A percentile compares a stretch with the other conserved stretches of the same genome.
These are phyloP conservation scores for Aspergillus fijiensis DNA, from an alignment of 2,329 filamentous ascomycete species.

Conservation along the genomic window DNA sequence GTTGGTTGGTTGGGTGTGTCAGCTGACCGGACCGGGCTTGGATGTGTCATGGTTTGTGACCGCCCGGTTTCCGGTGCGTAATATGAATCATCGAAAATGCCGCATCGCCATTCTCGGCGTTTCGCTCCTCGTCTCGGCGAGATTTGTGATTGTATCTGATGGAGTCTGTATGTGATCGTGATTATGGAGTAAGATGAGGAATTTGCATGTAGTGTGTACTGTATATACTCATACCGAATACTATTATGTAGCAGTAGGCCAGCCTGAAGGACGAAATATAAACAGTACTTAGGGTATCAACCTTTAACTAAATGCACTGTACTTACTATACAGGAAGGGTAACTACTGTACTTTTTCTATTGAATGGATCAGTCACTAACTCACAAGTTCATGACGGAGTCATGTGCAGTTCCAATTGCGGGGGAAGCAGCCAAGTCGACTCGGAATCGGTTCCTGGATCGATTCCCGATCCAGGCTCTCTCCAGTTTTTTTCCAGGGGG, in stretches of 20 bases:
- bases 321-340: too few relatives aligned
- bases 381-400: background rate
- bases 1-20: conserved; percentile 11
- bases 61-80: conserved; percentile 21
- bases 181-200: too few relatives aligned
- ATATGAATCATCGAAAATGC: conserved; percentile 22
- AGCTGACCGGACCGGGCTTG: conserved; percentile 19
- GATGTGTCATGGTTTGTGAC: conserved; percentile 26
- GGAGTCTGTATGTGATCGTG: too few relatives aligned
- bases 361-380: too few relatives aligned
- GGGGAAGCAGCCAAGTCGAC: conserved; percentile 14
- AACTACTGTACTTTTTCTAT: too few relatives aligned
- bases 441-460: conserved; percentile 23
- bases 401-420: conserved; percentile 13
- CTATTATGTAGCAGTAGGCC: too few relatives aligned
- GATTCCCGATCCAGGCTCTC: conserved; percentile 13
- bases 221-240: too few relatives aligned
- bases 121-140: background rate
- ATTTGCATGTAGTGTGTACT: too few relatives aligned
- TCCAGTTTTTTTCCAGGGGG: conserved; percentile 20
- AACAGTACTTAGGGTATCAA: too few relatives aligned
- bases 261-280: too few relatives aligned
- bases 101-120: conserved; percentile 10
- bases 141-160: too few relatives aligned
- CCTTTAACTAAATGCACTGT: too few relatives aligned